These are phyloP conservation scores for Warburgia ugandensis DNA, from an alignment of 164 flowering plant genomes.

Conservation along the genomic window DNA sequence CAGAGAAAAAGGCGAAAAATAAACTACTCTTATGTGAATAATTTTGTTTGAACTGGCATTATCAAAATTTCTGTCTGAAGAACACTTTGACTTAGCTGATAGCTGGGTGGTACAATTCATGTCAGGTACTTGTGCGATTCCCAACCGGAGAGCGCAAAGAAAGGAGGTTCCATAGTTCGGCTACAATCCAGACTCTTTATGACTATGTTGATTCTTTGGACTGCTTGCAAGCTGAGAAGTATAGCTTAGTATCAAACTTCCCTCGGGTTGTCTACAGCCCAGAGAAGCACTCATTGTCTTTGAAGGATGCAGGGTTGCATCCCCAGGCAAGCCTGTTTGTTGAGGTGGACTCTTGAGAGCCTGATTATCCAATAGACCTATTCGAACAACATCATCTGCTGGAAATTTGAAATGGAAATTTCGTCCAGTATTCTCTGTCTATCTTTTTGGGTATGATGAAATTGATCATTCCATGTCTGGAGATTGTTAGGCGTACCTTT, in stretches of 20 bases:
- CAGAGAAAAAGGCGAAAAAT: too few relatives aligned
- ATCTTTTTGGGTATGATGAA: neutral
- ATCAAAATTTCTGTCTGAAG: neutral
- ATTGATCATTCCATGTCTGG: slow-evolving; percentile 4
- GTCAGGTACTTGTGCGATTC: slow-evolving; percentile 79
- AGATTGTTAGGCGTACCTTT: too few relatives aligned
- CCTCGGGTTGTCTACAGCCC: slow-evolving; percentile 72
- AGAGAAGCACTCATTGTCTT: slow-evolving; percentile 56
- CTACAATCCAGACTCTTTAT: slow-evolving; percentile 66
- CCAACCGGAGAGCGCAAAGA: slow-evolving; percentile 91
- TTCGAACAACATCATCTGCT: neutral
- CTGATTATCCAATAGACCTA: neutral
- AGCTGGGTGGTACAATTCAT: too few relatives aligned
- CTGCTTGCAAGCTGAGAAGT: slow-evolving; percentile 58
- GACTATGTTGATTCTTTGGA: slow-evolving; percentile 93
- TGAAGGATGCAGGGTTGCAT: slow-evolving; percentile 90
- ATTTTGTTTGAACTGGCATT: too few relatives aligned
- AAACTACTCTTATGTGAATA: too few relatives aligned
- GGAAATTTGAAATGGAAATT: slow-evolving; percentile 9
- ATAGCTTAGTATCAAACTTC: slow-evolving; percentile 81
- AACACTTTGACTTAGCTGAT: too few relatives aligned
- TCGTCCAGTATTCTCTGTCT: neutral
- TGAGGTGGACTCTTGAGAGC: slow-evolving; percentile 43
- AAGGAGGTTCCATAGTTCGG: slow-evolving; percentile 65
- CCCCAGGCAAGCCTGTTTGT: slow-evolving; percentile 95